Percentiles rank a stretch among this genome's conserved stretches.
Conservation (phyloP, 75 land plant species). For the Larix kaempferi region DNA sequence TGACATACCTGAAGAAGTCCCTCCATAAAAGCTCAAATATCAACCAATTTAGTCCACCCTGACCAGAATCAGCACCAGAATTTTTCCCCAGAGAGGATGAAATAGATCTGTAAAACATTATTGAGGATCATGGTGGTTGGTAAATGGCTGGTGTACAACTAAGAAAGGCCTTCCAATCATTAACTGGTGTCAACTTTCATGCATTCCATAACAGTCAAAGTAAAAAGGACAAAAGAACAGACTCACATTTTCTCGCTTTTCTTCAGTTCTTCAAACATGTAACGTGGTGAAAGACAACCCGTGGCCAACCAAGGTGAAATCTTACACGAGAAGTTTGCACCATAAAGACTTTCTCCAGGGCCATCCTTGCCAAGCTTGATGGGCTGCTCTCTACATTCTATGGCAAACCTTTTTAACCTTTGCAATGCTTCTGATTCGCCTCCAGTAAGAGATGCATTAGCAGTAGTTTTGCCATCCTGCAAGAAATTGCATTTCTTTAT, state of each 20-base stretch:
- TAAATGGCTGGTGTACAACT: too few relatives aligned
- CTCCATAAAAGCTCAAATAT: conserved; percentile 93
- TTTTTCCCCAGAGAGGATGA: conserved; percentile 35
- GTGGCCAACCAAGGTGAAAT: conserved; percentile 95
- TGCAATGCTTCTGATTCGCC: conserved; percentile 92
- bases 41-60: conserved; percentile 80
- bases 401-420: conserved; percentile 70
- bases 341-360: conserved; percentile 67
- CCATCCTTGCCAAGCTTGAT: conserved; percentile 29
- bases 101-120: too few relatives aligned
- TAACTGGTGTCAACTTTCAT: too few relatives aligned
- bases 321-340: conserved; percentile 95
- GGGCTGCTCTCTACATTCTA: conserved; percentile 58
- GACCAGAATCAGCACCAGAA: conserved; percentile 25
- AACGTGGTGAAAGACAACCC: conserved; percentile 95
- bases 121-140: too few relatives aligned
- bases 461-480: conserved; percentile 56
- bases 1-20: conserved; percentile 96
- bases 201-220: too few relatives aligned
- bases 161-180: too few relatives aligned
- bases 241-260: conserved; percentile 57
- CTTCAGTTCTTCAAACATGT: conserved; percentile 87
- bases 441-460: conserved; percentile 59
- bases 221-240: too few relatives aligned
- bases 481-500: too few relatives aligned